These are phyloP conservation scores for Microstroma glucosiphilum DNA, from an alignment of 1,284 basidiomycete species.

Conservation along the genomic window DNA sequence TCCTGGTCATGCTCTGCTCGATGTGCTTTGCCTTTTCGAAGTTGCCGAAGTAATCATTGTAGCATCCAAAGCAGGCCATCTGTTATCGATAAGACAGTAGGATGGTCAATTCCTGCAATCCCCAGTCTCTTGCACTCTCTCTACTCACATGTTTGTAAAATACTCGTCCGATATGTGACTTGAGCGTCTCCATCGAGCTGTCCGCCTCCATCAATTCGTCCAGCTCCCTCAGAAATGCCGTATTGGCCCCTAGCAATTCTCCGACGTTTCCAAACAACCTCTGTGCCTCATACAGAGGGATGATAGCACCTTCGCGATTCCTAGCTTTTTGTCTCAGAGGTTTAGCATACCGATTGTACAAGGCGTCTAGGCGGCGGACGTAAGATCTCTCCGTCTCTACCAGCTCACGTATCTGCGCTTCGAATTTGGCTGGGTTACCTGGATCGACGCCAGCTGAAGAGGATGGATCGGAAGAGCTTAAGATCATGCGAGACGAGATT, in stretches of 20 bases:
- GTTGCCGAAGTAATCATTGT: constrained; percentile 82
- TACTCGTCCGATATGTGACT: constrained; percentile 72
- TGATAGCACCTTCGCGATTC: constrained; percentile 74
- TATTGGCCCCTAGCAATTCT: constrained; percentile 75
- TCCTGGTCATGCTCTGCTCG: constrained; percentile 73
- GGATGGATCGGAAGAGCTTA: neutral
- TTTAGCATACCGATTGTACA: constrained; percentile 65
- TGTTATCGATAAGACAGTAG: constrained; percentile 10
- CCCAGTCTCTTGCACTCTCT: neutral
- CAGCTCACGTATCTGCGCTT: constrained; percentile 37
- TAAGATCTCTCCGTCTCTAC: constrained; percentile 48
- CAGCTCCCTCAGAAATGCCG: constrained; percentile 75
- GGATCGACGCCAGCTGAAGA: neutral
- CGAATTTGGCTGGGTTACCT: constrained; percentile 22
- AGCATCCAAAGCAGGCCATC: constrained; percentile 66
- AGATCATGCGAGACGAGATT: constrained; percentile 11
- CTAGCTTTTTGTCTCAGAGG: constrained; percentile 78
- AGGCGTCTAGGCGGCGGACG: constrained; percentile 39
- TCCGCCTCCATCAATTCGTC: constrained; percentile 55
- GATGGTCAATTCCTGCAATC: neutral
- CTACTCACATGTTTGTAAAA: constrained; percentile 65
- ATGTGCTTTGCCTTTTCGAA: constrained; percentile 87
- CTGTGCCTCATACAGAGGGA: constrained; percentile 83
- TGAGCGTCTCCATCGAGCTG: constrained; percentile 58
- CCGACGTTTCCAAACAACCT: constrained; percentile 90